A percentile compares a stretch with the other conserved stretches of the same genome.
Conservation (phyloP, 2,329 filamentous ascomycete genomes). For the Pseudogymnoascus sp. region DNA sequence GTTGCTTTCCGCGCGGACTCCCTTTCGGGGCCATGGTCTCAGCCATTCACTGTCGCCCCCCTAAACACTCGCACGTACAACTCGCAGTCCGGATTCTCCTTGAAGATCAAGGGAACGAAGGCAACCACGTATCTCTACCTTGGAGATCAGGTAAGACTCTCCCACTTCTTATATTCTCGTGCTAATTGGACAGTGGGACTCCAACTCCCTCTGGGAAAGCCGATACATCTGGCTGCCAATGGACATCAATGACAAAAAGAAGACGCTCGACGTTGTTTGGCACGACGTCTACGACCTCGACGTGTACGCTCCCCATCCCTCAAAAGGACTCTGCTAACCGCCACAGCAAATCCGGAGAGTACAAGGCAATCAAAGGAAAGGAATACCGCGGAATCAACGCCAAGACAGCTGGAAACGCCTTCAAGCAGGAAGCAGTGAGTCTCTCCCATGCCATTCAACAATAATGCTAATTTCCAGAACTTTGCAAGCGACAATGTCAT, state of each 20-base stretch:
- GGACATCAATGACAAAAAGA: conserved; percentile 44
- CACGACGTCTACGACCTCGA: conserved; percentile 50
- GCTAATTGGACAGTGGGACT: conserved; percentile 38
- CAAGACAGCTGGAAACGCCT: conserved; percentile 39
- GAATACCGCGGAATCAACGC: conserved; percentile 42
- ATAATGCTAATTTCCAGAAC: conserved; percentile 20
- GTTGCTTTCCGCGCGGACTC: conserved; percentile 48
- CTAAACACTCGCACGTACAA: conserved; percentile 46
- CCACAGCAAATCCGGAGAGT: conserved; percentile 37
- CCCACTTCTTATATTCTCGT: too few relatives aligned
- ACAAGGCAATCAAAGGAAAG: conserved; percentile 36
- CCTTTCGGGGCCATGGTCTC: conserved; percentile 45
- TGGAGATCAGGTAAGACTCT: neutral
- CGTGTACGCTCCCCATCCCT: conserved; percentile 26
- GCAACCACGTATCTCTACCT: conserved; percentile 42
- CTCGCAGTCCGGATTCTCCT: conserved; percentile 44
- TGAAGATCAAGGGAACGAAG: conserved; percentile 41
- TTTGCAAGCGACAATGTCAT: conserved; percentile 43
- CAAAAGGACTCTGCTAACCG: neutral
- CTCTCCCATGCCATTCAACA: neutral
- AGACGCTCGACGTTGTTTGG: conserved; percentile 44
- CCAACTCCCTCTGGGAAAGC: conserved; percentile 49
- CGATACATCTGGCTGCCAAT: conserved; percentile 52
- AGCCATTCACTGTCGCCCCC: conserved; percentile 45
- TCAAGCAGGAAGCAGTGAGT: conserved; percentile 51